Evolutionary conservation across 140 eudicot genomes (phyloP).

Genomic region (Eryngium alpinum): DNA sequence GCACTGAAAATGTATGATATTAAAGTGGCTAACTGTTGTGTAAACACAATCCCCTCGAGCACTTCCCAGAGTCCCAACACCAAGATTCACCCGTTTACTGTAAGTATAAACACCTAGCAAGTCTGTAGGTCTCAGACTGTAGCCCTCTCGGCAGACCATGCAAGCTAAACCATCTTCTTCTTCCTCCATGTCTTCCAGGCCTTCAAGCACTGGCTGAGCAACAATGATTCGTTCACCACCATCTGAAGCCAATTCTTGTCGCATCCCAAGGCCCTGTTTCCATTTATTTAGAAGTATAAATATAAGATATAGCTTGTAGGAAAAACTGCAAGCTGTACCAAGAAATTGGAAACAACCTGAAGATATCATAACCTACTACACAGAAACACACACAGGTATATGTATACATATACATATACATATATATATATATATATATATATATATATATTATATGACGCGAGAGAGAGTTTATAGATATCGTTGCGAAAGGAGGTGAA

Average conservation of each 20-base stretch:
- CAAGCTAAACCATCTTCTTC: constrained; percentile 98
- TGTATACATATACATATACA: too few relatives aligned
- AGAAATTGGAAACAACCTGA: neutral
- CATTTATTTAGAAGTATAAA: neutral
- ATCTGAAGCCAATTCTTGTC: constrained; percentile 73
- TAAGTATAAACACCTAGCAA: constrained; percentile 87
- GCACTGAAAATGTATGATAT: constrained; percentile 93
- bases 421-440: too few relatives aligned
- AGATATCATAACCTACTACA: neutral
- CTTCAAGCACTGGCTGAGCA: constrained; percentile 81
- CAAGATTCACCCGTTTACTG: constrained; percentile 92
- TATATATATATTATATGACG: too few relatives aligned
- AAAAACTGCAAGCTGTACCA: neutral
- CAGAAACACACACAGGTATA: neutral
- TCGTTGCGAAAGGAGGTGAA: neutral
- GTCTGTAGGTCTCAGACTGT: constrained; percentile 73
- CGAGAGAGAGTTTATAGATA: too few relatives aligned
- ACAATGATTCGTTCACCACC: constrained; percentile 93
- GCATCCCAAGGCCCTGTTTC: constrained; percentile 80
- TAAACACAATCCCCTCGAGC: constrained; percentile 95
- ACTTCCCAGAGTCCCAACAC: constrained; percentile 79
- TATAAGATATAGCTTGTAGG: constrained; percentile 1
- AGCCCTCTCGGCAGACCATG: constrained; percentile 99
- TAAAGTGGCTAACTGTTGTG: constrained; percentile 95
- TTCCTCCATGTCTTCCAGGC: constrained; percentile 94